Conservation (phyloP, 2,329 filamentous ascomycete species). For the Fusarium avenaceum region DNA sequence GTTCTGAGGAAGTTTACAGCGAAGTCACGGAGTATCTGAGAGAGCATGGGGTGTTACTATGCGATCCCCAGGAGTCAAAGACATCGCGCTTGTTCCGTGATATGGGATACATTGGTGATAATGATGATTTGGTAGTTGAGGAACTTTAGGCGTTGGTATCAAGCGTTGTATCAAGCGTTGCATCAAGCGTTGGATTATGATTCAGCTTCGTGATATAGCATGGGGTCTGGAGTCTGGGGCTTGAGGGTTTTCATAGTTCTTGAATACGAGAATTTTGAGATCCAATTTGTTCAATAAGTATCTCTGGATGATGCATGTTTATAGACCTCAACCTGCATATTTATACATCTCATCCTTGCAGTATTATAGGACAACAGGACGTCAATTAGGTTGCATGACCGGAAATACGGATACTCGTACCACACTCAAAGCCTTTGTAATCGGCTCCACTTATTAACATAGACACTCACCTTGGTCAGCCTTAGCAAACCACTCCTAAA, state of each 20-base stretch:
- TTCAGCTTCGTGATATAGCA: not conserved
- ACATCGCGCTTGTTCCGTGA: slow-evolving; percentile 35
- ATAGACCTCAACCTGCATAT: too few relatives aligned
- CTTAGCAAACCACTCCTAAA: slow-evolving; percentile 27
- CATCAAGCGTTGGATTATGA: not conserved
- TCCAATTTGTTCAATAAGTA: not conserved
- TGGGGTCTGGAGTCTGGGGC: not conserved
- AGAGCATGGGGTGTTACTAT: slow-evolving; percentile 32
- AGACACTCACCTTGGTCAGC: slow-evolving; percentile 37
- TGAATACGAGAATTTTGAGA: not conserved
- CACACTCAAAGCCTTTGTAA: slow-evolving; percentile 33
- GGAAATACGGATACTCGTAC: slow-evolving; percentile 31
- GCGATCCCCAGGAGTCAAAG: slow-evolving; percentile 37
- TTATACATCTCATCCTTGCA: too few relatives aligned
- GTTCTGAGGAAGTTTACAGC: slow-evolving; percentile 25
- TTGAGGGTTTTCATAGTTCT: not conserved
- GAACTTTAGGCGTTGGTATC: slow-evolving; percentile 11
- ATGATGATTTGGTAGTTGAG: not conserved
- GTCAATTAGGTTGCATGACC: not conserved
- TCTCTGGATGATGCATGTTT: not conserved
- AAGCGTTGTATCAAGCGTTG: not conserved
- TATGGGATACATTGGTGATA: slow-evolving; percentile 27
- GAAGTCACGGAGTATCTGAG: slow-evolving; percentile 24
- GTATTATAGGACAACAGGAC: not conserved
- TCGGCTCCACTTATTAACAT: slow-evolving; percentile 29